phyloP scores from a whole-genome alignment of 2,329 filamentous ascomycete genomes.

The Colletotrichum spinosum region DNA sequence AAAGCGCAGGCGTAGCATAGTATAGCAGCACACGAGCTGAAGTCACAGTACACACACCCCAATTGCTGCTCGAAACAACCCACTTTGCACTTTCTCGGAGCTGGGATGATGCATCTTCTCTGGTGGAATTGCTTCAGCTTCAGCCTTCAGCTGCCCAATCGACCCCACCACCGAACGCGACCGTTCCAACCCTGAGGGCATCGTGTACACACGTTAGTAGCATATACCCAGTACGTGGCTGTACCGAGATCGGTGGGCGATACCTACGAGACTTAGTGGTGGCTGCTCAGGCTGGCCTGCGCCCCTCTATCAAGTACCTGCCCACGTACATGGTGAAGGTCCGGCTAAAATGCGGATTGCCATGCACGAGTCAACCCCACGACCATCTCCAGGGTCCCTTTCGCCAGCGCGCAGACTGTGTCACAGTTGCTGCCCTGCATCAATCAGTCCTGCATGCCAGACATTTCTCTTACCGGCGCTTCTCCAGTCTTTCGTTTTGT shows the following conservation, averaged over 20 bases:
- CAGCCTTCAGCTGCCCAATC: constrained; percentile 4
- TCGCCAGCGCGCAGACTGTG: constrained; percentile 19
- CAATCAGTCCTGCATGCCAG: constrained; percentile 6
- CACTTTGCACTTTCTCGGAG: not conserved
- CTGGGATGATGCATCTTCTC: constrained; percentile 8
- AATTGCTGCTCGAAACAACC: not conserved
- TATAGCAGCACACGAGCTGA: no score
- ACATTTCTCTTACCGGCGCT: constrained; percentile 17
- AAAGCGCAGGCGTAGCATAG: no score
- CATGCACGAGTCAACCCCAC: constrained; percentile 25
- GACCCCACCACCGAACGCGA: not conserved
- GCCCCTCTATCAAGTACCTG: not conserved
- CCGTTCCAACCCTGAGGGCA: no score
- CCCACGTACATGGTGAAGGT: not conserved
- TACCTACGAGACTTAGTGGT: no score
- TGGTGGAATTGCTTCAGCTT: constrained; percentile 16
- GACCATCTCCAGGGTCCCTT: constrained; percentile 23
- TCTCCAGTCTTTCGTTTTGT: not conserved
- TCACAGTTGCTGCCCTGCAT: constrained; percentile 22
- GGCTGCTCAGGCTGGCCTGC: not conserved
- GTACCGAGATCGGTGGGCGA: no score
- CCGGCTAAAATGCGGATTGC: not conserved
- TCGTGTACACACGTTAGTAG: no score
- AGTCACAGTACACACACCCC: no score
- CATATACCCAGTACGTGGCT: no score